A percentile compares a stretch with the other conserved stretches of the same genome.
Evolutionary conservation across 2,329 filamentous ascomycete species (phyloP).

Genomic region (Periconia digitata): DNA sequence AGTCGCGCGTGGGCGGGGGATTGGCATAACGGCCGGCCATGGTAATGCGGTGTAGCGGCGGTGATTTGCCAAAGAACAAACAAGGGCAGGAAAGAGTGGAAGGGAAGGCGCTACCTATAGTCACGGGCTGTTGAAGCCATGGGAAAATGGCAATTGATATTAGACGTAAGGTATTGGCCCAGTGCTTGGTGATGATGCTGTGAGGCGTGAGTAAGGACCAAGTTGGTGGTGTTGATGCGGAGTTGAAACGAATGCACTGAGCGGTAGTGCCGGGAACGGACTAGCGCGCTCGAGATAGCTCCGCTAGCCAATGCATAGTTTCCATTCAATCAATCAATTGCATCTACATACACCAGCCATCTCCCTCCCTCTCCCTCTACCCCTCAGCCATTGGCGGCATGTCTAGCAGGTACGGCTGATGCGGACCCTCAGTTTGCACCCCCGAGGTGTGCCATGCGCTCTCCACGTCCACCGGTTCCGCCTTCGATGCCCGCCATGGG

Average conservation of each 20-base stretch:
- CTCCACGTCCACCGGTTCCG: slow-evolving; percentile 7
- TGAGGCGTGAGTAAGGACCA: slow-evolving; percentile 4
- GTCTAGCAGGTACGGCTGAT: slow-evolving; percentile 26
- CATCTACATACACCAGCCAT: background rate
- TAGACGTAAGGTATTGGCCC: background rate
- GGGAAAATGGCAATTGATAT: slow-evolving; percentile 8
- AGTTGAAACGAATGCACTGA: slow-evolving; percentile 7
- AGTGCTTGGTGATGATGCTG: slow-evolving; percentile 3
- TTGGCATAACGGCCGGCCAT: slow-evolving; percentile 44
- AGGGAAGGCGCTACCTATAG: slow-evolving; percentile 18
- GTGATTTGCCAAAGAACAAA: too few relatives aligned
- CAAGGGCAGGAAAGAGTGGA: background rate
- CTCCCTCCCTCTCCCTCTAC: too few relatives aligned
- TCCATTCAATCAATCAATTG: too few relatives aligned
- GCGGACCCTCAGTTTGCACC: slow-evolving; percentile 27
- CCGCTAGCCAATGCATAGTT: background rate
- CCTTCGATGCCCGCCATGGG: background rate
- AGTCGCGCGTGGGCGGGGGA: slow-evolving; percentile 69
- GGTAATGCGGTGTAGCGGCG: slow-evolving; percentile 13
- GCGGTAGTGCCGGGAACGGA: slow-evolving; percentile 21
- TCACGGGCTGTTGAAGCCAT: slow-evolving; percentile 26
- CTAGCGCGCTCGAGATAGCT: too few relatives aligned
- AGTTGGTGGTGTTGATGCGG: slow-evolving; percentile 19
- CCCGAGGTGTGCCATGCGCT: slow-evolving; percentile 26
- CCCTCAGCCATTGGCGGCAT: slow-evolving; percentile 11